Evolutionary conservation across 1,284 basidiomycete genomes (phyloP), one percentile per base, ranked within the genome.

Genomic region (Ustilago lituana): DNA sequence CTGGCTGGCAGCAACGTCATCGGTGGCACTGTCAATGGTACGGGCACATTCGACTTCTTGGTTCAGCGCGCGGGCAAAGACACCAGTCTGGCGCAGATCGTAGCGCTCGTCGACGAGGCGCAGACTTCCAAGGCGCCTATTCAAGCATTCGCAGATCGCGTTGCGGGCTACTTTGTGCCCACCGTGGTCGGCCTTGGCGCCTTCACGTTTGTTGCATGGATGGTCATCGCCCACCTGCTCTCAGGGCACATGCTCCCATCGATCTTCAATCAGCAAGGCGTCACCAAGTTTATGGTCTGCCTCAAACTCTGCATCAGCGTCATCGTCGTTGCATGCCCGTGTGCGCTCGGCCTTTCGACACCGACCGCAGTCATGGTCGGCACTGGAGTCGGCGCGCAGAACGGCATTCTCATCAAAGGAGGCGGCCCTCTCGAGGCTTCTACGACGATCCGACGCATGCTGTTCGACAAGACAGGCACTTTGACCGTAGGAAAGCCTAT

Each of bases 351-450:
- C 3, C 87, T 98, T 52, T 92, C 91, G 58, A 98, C 96, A 0
- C 96, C 96, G 0, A 98, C 96, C 0, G 96, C 96, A 1, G 94
- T 98, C 83, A 98, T 98, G 96, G 96, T 98, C 35, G 96, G 96
- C 26, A 98, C 96, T 0, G 96, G 96, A 0, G 90, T 98, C 51
- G 96, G 96, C 1, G 96, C 96, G 11, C 87, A 91, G 85, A 94
- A 98, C 78, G 96, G 96, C 0, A 98, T 99, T 67, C 85, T 99
- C 44, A 98, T 98, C 88, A 98, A 98, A 82, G 94, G 96, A 39
- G 96, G 94, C 3, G 86, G 90, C 19, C 94, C 96, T 2, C 85
- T 99, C 37, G 96, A 99, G 81, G 93, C 93, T 3, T 94, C 92
- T 80, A 89, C 88, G 74, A 86, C 86, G 47, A 89, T 98, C 76